Conservation (phyloP, 176 grass and related monocot species). For the sorghum (Sorghum bicolor) region DNA sequence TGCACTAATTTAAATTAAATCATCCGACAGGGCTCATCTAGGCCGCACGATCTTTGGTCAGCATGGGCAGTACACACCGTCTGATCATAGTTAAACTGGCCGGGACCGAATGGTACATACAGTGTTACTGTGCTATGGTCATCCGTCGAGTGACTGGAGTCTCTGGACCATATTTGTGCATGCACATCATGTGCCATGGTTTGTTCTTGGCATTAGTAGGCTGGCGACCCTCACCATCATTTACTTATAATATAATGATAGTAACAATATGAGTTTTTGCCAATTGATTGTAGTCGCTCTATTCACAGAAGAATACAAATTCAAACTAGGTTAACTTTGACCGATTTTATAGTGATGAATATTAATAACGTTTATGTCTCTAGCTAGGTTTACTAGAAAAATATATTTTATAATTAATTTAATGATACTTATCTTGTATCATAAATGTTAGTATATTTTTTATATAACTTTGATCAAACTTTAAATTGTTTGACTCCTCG, state of each 20-base stretch:
- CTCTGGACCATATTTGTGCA: background rate
- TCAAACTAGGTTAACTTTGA: no score
- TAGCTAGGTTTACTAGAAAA: no score
- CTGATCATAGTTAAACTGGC: background rate
- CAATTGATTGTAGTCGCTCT: no score
- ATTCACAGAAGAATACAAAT: no score
- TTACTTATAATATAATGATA: background rate
- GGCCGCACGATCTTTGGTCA: background rate
- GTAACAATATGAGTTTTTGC: background rate
- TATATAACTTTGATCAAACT: no score
- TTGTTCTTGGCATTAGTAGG: background rate
- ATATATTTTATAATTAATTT: no score
- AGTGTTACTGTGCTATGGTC: background rate
- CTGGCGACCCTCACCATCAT: background rate
- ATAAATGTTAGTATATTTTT: no score
- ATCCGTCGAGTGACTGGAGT: background rate
- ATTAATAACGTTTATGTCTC: no score
- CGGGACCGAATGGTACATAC: background rate
- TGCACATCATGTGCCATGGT: background rate
- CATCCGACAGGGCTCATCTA: background rate
- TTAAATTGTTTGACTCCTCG: no score
- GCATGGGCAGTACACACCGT: background rate
- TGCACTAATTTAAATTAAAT: background rate
- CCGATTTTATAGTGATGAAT: no score
- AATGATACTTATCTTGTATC: no score